Base-by-base conservation (phyloP, 768 basidiomycete genomes). In the Amanita brunnescens region DNA sequence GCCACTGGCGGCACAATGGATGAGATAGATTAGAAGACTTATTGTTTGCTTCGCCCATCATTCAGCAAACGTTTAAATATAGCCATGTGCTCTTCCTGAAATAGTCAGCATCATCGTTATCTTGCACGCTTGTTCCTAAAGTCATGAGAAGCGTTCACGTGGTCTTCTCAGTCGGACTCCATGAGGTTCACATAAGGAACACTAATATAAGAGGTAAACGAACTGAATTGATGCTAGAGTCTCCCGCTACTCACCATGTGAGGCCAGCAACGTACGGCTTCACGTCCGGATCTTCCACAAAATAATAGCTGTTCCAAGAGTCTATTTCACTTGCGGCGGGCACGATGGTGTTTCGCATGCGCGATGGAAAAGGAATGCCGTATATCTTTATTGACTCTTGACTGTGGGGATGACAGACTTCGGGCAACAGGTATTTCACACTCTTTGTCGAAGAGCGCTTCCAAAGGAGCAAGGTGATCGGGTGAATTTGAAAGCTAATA, bases 251-350 rank as follows among this genome's bases (percentile, higher is more conserved):
- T 41, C 26, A 49, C 49, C 49, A 41, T 16, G 49, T 49, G 5
- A 49, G 32, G 9, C 49, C 49, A 9, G 49, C 49, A 49, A 29
- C 26, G 20, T 49, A 49, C 16, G 49, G 49, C 21, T 13, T 12
- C 38, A 41, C 49, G 39, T 49, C 39, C 8, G 49, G 49, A 12
- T 41, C 24, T 16, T 49, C 49, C 13, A n/a, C n/a, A 30, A 30
- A 41, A 18, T 49, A 49, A 30, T 49, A 49, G 18, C 12, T 30
- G 39, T 49, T 41, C 49, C 49, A 49, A 13, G 49, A 24, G 32
- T 49, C 49, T 16, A 40, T 39, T 41, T 49, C 38, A 9, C 38
- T 49, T 20, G n/a, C n/a, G 21, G 29, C 26, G n/a, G 49, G 24
- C 12, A 41, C 38, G n/a, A 41, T 41, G 38, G 41, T 29, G 12